These are phyloP conservation scores for Sugiyamaella sp. DNA, from an alignment of 1,139 yeast species.

Conservation along the genomic window DNA sequence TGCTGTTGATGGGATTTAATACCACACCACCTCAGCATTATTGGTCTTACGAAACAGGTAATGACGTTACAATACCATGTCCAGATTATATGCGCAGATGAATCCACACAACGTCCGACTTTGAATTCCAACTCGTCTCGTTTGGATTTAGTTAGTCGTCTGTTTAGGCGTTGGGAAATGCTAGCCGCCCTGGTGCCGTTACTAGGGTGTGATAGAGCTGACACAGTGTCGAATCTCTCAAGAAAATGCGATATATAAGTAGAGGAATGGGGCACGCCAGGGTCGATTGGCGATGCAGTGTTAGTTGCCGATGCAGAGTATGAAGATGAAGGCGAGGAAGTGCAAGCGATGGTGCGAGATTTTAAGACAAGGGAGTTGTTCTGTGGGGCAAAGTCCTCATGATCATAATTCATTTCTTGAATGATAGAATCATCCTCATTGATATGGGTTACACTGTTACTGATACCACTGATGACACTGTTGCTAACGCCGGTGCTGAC, in stretches of 20 bases:
- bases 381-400: no score
- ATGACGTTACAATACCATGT: constrained; percentile 68
- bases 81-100: constrained; percentile 52
- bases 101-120: constrained; percentile 14
- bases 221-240: constrained; percentile 6
- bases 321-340: no score
- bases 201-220: neutral
- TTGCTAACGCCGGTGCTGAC: neutral
- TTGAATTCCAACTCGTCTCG: constrained; percentile 15
- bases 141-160: constrained; percentile 11
- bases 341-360: no score
- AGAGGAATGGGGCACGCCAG: neutral
- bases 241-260: constrained; percentile 1
- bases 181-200: neutral
- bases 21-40: constrained; percentile 66
- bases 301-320: neutral
- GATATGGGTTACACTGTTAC: no score
- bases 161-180: constrained; percentile 5
- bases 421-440: no score
- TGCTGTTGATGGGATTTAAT: constrained; percentile 71
- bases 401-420: no score
- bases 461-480: neutral
- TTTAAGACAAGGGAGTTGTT: no score
- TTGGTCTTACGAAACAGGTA: constrained; percentile 90
- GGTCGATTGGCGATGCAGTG: neutral